phyloP scores from a whole-genome alignment of 805 yeast genomes.

The Wickerhamomyces rabaulensis region DNA sequence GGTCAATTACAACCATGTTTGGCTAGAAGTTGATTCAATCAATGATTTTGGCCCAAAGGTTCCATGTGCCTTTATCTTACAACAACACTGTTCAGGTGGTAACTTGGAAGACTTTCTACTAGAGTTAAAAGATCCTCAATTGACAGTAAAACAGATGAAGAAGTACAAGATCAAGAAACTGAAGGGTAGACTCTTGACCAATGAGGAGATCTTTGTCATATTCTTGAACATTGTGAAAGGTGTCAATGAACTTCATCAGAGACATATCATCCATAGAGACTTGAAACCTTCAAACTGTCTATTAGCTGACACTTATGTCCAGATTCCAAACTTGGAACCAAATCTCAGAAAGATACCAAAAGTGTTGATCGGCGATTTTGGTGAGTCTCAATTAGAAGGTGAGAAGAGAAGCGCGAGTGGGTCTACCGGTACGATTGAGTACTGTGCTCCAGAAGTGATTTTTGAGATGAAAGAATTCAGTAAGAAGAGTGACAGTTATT shows the following conservation, averaged over 20 bases:
- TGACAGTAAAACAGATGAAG: conserved; percentile 33
- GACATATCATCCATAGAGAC: conserved; percentile 82
- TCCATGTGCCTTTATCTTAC: conserved; percentile 76
- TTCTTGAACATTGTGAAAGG: conserved; percentile 67
- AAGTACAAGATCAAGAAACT: conserved; percentile 24
- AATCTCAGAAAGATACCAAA: conserved; percentile 42
- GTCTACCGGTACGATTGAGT: conserved; percentile 83
- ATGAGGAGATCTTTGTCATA: conserved; percentile 61
- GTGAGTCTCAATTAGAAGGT: conserved; percentile 79
- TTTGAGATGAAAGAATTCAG: conserved; percentile 43
- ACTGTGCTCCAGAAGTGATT: conserved; percentile 70
- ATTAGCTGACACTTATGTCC: conserved; percentile 29
- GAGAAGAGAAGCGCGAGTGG: conserved; percentile 66
- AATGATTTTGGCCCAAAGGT: conserved; percentile 49
- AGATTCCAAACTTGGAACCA: conserved; percentile 8
- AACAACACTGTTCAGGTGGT: conserved; percentile 88
- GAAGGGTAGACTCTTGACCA: conserved; percentile 36
- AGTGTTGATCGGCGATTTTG: conserved; percentile 83
- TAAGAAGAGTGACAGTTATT: conserved; percentile 71
- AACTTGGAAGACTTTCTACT: conserved; percentile 66
- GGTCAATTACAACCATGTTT: conserved; percentile 84
- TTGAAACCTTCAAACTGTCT: conserved; percentile 86
- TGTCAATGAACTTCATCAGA: conserved; percentile 62
- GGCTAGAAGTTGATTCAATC: conserved; percentile 68
- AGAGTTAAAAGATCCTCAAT: conserved; percentile 30